These are phyloP conservation scores for Aspergillus campestris DNA, from an alignment of 495 filamentous ascomycete species.

Conservation along the genomic window DNA sequence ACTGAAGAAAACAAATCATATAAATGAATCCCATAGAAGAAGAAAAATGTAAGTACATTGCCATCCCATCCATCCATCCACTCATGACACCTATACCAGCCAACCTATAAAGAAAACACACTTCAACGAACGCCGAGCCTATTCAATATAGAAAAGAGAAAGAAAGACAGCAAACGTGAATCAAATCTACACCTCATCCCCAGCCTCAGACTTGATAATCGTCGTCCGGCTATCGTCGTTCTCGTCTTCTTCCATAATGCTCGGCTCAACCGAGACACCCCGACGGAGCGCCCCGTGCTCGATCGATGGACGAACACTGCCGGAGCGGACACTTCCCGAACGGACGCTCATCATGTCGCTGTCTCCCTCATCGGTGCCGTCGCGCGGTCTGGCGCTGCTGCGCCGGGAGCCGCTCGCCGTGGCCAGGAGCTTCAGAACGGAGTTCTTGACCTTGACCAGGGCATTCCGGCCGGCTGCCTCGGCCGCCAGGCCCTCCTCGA, in stretches of 20 bases:
- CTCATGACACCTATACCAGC: too few relatives aligned
- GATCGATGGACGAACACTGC: conserved; percentile 33
- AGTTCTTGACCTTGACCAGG: conserved; percentile 69
- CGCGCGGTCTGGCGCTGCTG: conserved; percentile 23
- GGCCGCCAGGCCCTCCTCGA: conserved; percentile 57
- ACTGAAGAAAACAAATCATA: too few relatives aligned
- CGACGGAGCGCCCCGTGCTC: conserved; percentile 24
- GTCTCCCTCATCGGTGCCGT: conserved; percentile 31
- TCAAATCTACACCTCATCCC: conserved; percentile 18
- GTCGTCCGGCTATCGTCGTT: conserved; percentile 44
- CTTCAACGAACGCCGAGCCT: conserved; percentile 13
- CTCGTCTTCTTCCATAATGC: conserved; percentile 45
- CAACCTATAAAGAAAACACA: too few relatives aligned
- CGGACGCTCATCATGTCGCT: conserved; percentile 21
- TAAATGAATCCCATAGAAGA: too few relatives aligned
- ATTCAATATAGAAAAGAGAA: conserved; percentile 15
- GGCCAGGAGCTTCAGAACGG: conserved; percentile 39
- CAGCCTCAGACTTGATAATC: conserved; percentile 42
- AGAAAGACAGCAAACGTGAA: conserved; percentile 3
- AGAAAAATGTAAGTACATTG: too few relatives aligned
- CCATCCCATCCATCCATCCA: too few relatives aligned
- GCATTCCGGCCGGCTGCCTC: conserved; percentile 69
- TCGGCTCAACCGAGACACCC: conserved; percentile 34
- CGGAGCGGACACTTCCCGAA: conserved; percentile 26
- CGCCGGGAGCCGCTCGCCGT: conserved; percentile 28